Base-by-base conservation (phyloP, 139 green algal species). In the Haematococcus lacustris region DNA sequence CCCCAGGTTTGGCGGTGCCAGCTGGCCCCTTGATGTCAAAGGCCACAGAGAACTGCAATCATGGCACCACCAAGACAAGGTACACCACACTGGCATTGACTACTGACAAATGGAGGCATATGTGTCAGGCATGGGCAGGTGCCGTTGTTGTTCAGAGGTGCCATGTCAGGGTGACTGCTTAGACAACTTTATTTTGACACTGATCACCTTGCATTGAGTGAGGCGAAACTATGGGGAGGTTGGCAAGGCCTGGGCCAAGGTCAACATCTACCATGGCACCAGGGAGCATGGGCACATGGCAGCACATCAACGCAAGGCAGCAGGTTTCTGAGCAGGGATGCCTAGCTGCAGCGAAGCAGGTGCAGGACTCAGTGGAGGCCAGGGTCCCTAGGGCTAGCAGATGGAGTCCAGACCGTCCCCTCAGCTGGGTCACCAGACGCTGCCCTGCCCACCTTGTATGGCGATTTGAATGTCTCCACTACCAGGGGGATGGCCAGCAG, bases 391-490 rank as follows among this genome's bases (percentile, higher is more conserved):
- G 47, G 47, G 13, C 47, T 13, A 13, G 21, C 13, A 28, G 47
- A 57, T 57, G 47, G 21, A 57, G 47, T 33, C 57, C 57, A 65
- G 26, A 33, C 57, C 57, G 5, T 33, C 32, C 5, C 26, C 25
- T 5, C 21, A 65, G 23, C 23, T 33, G 9, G 26, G 57, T 30
- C 26, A 13, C 61, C 30, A 57, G 21, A 28, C 21, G 13, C 47
- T 21, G 13, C 21, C 47, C 47, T 21, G 60, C 74, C 60, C 68
- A 86, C 79, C 62, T 13, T 78, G 68, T 79, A 81, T 0, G 86
- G 86, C 26, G 85, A 89, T 0, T 66, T n/a, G 37, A 93, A 91
- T 3, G 33, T 83, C 32, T 89, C 82, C 51, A 93, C 34, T 1
- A 68, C 64, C n/a, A 94, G 51, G 25, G 35, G 17, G 57, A 86